Evolutionary conservation across 805 yeast species (phyloP).

Genomic region (Komagataella populi): DNA sequence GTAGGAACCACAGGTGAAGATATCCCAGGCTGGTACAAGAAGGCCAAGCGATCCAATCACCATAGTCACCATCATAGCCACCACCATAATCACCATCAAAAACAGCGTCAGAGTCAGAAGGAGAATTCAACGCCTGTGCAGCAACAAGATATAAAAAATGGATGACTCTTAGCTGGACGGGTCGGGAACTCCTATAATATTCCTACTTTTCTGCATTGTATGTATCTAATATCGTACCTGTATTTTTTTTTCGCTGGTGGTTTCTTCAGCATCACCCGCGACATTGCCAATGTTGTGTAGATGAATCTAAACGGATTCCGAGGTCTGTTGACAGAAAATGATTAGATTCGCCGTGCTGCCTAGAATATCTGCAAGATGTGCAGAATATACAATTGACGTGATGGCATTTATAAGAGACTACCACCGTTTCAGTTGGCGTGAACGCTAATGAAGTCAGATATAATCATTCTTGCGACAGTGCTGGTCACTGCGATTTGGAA

Average conservation of each 20-base stretch:
- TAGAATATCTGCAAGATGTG: neutral
- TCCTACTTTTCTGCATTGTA: neutral
- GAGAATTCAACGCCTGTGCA: neutral
- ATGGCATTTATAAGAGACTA: neutral
- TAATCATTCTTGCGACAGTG: neutral
- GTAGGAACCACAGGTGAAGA: slow-evolving; percentile 76
- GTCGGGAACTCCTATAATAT: neutral
- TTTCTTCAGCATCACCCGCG: neutral
- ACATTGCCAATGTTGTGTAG: neutral
- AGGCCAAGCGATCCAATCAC: slow-evolving; percentile 22
- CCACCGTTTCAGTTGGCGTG: neutral
- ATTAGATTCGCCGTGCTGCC: neutral
- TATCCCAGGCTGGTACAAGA: slow-evolving; percentile 83
- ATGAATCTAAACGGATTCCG: neutral
- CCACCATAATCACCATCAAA: neutral
- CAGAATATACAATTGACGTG: neutral
- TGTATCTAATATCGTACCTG: neutral
- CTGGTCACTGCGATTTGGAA: neutral
- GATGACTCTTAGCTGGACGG: neutral
- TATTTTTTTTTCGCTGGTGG: too few species aligned
- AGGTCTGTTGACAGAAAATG: neutral
- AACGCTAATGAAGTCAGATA: neutral
- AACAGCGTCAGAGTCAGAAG: neutral
- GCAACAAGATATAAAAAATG: neutral
- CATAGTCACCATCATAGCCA: neutral